phyloP scores from a whole-genome alignment of 2,329 filamentous ascomycete species.

The Pseudocercospora macadamiae region DNA sequence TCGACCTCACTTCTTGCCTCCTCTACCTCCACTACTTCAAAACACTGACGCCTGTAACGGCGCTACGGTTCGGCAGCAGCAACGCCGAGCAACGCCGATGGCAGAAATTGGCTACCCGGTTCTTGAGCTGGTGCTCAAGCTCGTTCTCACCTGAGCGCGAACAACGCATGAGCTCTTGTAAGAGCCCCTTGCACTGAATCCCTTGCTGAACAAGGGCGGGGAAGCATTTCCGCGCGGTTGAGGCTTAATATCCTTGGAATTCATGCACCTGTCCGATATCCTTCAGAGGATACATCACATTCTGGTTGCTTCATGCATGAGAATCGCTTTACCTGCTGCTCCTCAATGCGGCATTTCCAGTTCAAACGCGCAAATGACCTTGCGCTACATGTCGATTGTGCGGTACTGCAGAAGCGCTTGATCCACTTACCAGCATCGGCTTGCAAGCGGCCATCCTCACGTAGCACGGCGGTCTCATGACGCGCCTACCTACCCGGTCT shows the following conservation, averaged over 20 bases:
- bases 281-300: constrained; percentile 12
- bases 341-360: not conserved
- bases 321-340: not conserved
- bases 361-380: not conserved
- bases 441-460: not conserved
- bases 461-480: constrained; percentile 4
- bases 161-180: constrained; percentile 4
- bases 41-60: no score
- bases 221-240: constrained; percentile 7
- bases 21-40: not conserved
- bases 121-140: constrained; percentile 11
- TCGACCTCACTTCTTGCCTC: constrained; percentile 12
- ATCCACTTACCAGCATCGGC: not conserved
- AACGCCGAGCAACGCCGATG: constrained; percentile 13
- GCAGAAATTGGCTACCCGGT: constrained; percentile 7
- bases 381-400: constrained; percentile 1
- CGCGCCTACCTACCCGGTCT: not conserved
- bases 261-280: constrained; percentile 8
- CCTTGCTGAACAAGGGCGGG: constrained; percentile 7
- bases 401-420: constrained; percentile 1
- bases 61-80: no score
- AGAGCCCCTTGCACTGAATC: constrained; percentile 9
- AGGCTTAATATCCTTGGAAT: constrained; percentile 11
- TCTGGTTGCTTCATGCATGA: constrained; percentile 6
- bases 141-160: constrained; percentile 5